phyloP scores from a whole-genome alignment of 176 grass and related monocot species.

The Cenchrus fungigraminus region DNA sequence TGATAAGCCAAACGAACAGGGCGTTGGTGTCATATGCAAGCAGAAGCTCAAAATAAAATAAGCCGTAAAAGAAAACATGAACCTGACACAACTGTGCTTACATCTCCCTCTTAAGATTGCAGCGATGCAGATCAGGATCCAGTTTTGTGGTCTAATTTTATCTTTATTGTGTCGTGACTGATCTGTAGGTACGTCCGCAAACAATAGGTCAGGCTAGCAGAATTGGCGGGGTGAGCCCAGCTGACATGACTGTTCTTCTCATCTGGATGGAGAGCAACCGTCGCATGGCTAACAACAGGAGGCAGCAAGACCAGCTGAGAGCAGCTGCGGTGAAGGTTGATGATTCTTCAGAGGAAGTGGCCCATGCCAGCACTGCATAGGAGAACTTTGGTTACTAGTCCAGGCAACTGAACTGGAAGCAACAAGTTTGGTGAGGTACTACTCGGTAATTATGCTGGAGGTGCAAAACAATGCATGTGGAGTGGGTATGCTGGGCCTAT shows the following conservation, averaged over 20 bases:
- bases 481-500: background rate
- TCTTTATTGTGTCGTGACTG: background rate
- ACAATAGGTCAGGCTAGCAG: conserved; percentile 89
- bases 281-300: conserved; percentile 64
- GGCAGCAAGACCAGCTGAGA: conserved; percentile 54
- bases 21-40: conserved; percentile 3
- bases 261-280: conserved; percentile 80
- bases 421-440: background rate
- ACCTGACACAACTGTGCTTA: background rate
- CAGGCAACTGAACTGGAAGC: background rate
- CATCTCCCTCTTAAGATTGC: background rate
- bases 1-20: too few species aligned
- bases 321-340: conserved; percentile 41
- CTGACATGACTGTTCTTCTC: conserved; percentile 90
- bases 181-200: conserved; percentile 73
- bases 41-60: background rate
- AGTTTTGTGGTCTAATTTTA: background rate
- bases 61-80: background rate
- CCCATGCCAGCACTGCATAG: conserved; percentile 42
- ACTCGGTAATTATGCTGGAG: background rate
- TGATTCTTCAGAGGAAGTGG: conserved; percentile 49
- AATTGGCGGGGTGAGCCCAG: conserved; percentile 88
- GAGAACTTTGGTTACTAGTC: too few species aligned
- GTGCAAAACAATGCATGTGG: background rate
- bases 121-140: background rate